Percentiles rank a stretch among this genome's conserved stretches.
These are phyloP conservation scores for Clonostachys rhizophaga DNA, from an alignment of 2,329 filamentous ascomycete species.

Conservation along the genomic window DNA sequence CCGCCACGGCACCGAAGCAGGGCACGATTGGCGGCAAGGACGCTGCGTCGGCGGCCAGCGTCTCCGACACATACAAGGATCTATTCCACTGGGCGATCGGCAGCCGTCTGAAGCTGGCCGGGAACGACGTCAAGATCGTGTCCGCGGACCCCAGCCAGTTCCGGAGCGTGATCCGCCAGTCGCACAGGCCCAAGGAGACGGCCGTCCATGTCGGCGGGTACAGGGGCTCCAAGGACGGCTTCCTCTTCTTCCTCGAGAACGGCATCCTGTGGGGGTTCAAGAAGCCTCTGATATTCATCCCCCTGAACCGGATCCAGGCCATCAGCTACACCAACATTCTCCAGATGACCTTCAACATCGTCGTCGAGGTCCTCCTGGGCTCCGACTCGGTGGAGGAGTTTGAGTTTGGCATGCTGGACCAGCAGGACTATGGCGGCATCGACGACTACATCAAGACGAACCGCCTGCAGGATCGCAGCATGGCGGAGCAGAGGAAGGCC, in stretches of 20 bases:
- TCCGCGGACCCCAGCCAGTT: slow-evolving; percentile 52
- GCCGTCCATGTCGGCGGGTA: slow-evolving; percentile 64
- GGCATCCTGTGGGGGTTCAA: slow-evolving; percentile 69
- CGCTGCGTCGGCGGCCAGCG: slow-evolving; percentile 40
- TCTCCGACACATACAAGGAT: slow-evolving; percentile 53
- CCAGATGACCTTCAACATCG: slow-evolving; percentile 65
- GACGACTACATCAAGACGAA: slow-evolving; percentile 59
- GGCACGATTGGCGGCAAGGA: slow-evolving; percentile 49
- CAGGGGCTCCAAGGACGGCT: slow-evolving; percentile 64
- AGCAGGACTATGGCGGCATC: slow-evolving; percentile 62
- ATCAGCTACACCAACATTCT: slow-evolving; percentile 65
- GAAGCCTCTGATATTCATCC: slow-evolving; percentile 62
- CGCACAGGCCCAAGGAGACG: slow-evolving; percentile 55
- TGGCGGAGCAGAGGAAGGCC: slow-evolving; percentile 63
- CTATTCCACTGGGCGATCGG: slow-evolving; percentile 59
- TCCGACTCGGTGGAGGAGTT: slow-evolving; percentile 52
- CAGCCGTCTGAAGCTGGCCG: slow-evolving; percentile 42
- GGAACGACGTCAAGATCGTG: slow-evolving; percentile 42
- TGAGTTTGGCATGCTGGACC: slow-evolving; percentile 66
- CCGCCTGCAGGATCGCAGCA: slow-evolving; percentile 60
- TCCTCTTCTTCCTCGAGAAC: slow-evolving; percentile 60
- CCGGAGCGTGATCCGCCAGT: slow-evolving; percentile 49
- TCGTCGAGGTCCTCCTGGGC: slow-evolving; percentile 52
- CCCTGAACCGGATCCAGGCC: slow-evolving; percentile 53
- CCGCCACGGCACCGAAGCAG: slow-evolving; percentile 55